These are phyloP conservation scores for Pythium chondricola DNA, from an alignment of 352 stramenopile species.

Conservation along the genomic window DNA sequence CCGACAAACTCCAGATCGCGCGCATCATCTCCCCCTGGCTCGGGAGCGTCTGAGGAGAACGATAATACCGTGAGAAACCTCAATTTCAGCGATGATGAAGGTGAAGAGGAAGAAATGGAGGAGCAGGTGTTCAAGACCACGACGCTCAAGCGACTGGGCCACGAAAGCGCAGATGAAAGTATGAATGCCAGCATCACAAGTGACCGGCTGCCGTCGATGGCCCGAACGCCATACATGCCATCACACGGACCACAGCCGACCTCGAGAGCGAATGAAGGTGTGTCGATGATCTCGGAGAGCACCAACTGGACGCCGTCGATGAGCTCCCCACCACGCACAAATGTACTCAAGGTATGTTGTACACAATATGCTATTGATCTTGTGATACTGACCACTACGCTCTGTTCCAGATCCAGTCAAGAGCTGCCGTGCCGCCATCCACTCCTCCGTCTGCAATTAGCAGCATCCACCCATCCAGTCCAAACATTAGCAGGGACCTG, in stretches of 20 bases:
- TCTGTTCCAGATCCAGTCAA: conserved; percentile 7
- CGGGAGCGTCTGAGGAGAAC: conserved; percentile 1
- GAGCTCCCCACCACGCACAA: conserved; percentile 46
- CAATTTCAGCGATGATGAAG: conserved; percentile 24
- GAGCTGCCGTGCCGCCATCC: conserved; percentile 17
- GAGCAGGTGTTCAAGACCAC: conserved; percentile 73
- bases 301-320: conserved; percentile 50
- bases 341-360: conserved; percentile 47
- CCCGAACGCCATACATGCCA: conserved; percentile 57
- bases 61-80: conserved; percentile 18
- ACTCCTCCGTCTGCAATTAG: conserved; percentile 69
- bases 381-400: not conserved
- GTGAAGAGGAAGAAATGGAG: conserved; percentile 29
- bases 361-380: too few relatives aligned
- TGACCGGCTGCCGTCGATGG: conserved; percentile 55
- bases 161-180: conserved; percentile 39
- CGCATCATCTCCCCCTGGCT: conserved; percentile 1
- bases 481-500: conserved; percentile 65
- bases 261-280: conserved; percentile 15
- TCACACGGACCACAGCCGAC: conserved; percentile 24
- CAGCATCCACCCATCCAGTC: conserved; percentile 56
- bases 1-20: conserved; percentile 20
- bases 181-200: conserved; percentile 56
- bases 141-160: conserved; percentile 37
- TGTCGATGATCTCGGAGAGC: conserved; percentile 44